Percentiles rank a stretch among this genome's conserved stretches.
Evolutionary conservation across 108 stramenopile species (phyloP).

Genomic region (Tribonema minus): DNA sequence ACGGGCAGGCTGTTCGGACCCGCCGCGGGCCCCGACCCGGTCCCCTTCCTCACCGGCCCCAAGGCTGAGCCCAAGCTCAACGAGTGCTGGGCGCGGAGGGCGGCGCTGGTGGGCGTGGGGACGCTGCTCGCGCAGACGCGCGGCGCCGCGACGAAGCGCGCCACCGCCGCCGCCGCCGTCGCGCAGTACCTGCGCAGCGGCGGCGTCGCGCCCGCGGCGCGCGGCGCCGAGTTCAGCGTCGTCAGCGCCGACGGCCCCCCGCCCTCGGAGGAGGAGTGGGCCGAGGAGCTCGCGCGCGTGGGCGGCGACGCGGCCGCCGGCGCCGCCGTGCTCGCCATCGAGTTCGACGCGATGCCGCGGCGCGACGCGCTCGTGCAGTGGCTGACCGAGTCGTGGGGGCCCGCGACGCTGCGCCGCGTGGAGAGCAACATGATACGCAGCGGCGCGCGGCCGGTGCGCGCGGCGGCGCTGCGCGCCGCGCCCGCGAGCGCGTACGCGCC

Average conservation of each 20-base stretch:
- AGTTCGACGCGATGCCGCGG: constrained; percentile 16
- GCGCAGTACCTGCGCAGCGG: constrained; percentile 4
- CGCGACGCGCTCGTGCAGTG: constrained; percentile 14
- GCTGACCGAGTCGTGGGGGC: constrained; percentile 26
- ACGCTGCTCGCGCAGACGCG: constrained; percentile 20
- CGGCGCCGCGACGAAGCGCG: constrained; percentile 27
- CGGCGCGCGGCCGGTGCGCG: constrained; percentile 24
- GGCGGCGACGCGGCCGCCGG: constrained; percentile 26
- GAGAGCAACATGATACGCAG: constrained; percentile 25
- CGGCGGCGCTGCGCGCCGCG: not conserved
- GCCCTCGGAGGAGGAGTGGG: constrained; percentile 34
- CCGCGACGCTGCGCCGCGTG: not conserved
- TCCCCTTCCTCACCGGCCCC: constrained; percentile 30
- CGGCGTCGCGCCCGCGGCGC: not conserved
- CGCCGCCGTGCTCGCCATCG: constrained; percentile 23
- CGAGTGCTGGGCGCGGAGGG: constrained; percentile 34
- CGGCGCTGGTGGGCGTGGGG: constrained; percentile 39
- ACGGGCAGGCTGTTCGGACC: constrained; percentile 33
- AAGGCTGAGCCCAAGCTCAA: constrained; percentile 39
- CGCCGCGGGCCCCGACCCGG: constrained; percentile 1
- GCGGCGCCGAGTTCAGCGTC: constrained; percentile 25
- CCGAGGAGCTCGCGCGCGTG: constrained; percentile 23
- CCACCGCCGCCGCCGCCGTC: constrained; percentile 32
- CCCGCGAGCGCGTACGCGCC: not conserved
- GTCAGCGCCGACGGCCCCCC: constrained; percentile 38